Base-by-base conservation (phyloP, 768 basidiomycete genomes). In the Sarcodon sp. region DNA sequence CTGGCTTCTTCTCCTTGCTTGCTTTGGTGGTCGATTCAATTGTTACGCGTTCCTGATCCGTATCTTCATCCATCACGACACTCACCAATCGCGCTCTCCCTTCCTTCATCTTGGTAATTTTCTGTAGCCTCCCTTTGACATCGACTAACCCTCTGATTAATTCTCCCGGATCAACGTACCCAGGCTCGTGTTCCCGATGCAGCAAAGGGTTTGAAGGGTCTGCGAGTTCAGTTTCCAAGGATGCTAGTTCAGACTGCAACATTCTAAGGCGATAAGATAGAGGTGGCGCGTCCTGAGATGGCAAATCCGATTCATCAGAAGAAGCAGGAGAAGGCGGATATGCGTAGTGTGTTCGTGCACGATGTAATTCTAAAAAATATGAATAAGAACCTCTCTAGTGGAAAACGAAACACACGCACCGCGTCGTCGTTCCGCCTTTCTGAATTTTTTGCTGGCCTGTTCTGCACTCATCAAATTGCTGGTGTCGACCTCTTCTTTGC, bases 171-270 rank as follows among this genome's bases (percentile, higher is more conserved):
- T 87, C 82, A 15, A 80, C 72, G 45, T 74, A 71, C 36, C 75
- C 74, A 38, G 75, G 73, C 47, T 78, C 76, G 27, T 71, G 66
- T 49, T 81, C 81, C 48, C 73, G 74, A 44, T 70, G 70, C 21
- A 85, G 57, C 10, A 78, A 65, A 12, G 83, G 82, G 58, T 83
- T 88, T 3, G 86, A 75, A 8, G 86, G 87, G 54, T 89, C 85
- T 0, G 80, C 71, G n/a, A 93, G 69, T 57, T 93, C 88, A 1
- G 67, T 61, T 61, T 99, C 94, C 3, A 99, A 71, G 31, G 87
- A 73, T 0, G 74, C 63, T 0, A 97, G 69, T 57, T 99, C 94
- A 2, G 74, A 72, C 51, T 90, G 85, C 7, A 99, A 69, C 2
- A 68, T 62, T 7, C 75, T 74, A 16, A 91, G 62, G 33, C 61